These are phyloP conservation scores for Cubamyces lactineus DNA, from an alignment of 768 basidiomycete genomes.

Conservation along the genomic window DNA sequence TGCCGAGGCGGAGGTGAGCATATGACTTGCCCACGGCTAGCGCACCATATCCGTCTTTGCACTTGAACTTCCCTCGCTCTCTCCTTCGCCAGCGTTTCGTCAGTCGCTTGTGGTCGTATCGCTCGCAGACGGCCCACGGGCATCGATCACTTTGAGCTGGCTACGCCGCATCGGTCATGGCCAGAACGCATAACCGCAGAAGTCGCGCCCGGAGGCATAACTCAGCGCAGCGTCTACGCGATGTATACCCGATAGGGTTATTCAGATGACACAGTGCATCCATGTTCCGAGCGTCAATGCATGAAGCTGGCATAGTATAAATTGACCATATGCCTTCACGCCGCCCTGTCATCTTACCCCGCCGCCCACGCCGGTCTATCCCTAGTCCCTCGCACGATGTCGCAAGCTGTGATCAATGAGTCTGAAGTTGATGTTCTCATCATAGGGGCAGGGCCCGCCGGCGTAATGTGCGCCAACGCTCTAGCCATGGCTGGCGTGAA, in stretches of 20 bases:
- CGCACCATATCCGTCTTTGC: constrained; percentile 11
- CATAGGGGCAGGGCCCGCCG: constrained; percentile 62
- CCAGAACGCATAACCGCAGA: neutral
- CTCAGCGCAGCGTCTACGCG: neutral
- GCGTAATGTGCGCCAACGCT: constrained; percentile 72
- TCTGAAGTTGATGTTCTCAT: constrained; percentile 61
- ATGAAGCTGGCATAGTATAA: constrained; percentile 8
- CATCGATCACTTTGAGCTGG: neutral
- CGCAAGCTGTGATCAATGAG: constrained; percentile 29
- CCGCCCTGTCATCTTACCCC: neutral
- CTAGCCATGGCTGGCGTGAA: constrained; percentile 59
- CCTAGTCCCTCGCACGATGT: neutral
- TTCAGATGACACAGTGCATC: constrained; percentile 20
- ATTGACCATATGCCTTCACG: neutral
- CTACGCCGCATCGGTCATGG: neutral
- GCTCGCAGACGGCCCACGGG: neutral
- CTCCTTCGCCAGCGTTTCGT: constrained; percentile 1
- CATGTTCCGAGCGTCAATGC: constrained; percentile 20
- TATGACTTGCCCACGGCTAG: constrained; percentile 15
- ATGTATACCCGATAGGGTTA: constrained; percentile 21
- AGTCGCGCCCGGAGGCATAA: neutral
- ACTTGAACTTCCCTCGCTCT: constrained; percentile 14
- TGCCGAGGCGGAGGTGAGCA: constrained; percentile 7
- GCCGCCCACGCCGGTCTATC: neutral
- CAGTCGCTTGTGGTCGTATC: neutral